Conservation (phyloP, 805 yeast species). For the Candida nonsorbophila region DNA sequence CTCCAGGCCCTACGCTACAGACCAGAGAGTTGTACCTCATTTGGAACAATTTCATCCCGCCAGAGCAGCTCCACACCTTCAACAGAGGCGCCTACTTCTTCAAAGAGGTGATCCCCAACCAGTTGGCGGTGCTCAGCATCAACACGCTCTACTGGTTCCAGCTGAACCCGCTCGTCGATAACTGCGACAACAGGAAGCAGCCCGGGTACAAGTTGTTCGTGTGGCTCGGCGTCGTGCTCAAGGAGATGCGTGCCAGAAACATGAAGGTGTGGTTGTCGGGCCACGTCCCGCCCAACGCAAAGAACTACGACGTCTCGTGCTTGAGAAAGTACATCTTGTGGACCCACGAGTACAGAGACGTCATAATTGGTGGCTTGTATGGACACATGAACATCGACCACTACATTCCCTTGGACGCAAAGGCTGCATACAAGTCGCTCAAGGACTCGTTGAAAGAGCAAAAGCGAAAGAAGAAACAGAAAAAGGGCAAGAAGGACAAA, state of each 20-base stretch:
- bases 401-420: slow-evolving; percentile 70
- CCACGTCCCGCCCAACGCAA: slow-evolving; percentile 83
- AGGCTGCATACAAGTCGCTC: slow-evolving; percentile 56
- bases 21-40: slow-evolving; percentile 70
- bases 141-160: slow-evolving; percentile 73
- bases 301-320: slow-evolving; percentile 71
- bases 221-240: slow-evolving; percentile 73
- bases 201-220: slow-evolving; percentile 75
- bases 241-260: slow-evolving; percentile 64
- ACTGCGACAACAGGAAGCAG: slow-evolving; percentile 64
- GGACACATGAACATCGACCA: slow-evolving; percentile 93
- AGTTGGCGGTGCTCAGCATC: slow-evolving; percentile 72
- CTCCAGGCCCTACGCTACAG: slow-evolving; percentile 86
- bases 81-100: slow-evolving; percentile 71
- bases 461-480: slow-evolving; percentile 5
- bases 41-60: slow-evolving; percentile 73
- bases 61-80: slow-evolving; percentile 70
- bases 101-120: slow-evolving; percentile 72
- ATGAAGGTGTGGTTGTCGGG: slow-evolving; percentile 88
- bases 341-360: slow-evolving; percentile 79
- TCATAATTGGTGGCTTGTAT: slow-evolving; percentile 75
- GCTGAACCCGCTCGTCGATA: slow-evolving; percentile 77
- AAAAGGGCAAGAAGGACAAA: slow-evolving; percentile 2
- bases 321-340: slow-evolving; percentile 72
- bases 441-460: slow-evolving; percentile 11